A percentile compares a stretch with the other conserved stretches of the same genome.
These are phyloP conservation scores for Uncinocarpus reesii DNA, from an alignment of 2,329 filamentous ascomycete species.

Conservation along the genomic window DNA sequence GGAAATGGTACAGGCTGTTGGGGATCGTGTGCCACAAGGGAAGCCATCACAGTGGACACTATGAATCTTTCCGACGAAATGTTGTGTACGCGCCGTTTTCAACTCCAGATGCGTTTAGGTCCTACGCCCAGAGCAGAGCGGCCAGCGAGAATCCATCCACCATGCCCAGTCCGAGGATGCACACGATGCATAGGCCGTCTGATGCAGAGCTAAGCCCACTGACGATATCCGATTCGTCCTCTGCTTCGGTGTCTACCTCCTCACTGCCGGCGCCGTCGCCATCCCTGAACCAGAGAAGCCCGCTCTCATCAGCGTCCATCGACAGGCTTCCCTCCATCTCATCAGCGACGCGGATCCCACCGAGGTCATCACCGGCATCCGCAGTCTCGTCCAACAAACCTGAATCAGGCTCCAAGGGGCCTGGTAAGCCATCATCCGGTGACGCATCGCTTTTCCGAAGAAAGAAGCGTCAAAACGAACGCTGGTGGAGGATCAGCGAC, in stretches of 20 bases:
- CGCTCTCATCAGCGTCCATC: conserved; percentile 14
- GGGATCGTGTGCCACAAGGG: conserved; percentile 90
- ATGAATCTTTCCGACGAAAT: conserved; percentile 89
- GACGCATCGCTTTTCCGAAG: conserved; percentile 25
- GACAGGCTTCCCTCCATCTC: conserved; percentile 14
- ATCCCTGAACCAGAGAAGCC: conserved; percentile 3
- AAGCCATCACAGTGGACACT: conserved; percentile 91
- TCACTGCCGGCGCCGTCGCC: conserved; percentile 20
- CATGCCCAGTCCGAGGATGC: conserved; percentile 40
- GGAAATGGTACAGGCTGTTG: conserved; percentile 71
- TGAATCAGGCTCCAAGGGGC: conserved; percentile 6
- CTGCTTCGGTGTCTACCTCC: conserved; percentile 26
- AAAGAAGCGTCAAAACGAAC: conserved; percentile 54
- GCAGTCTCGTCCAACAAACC: neutral
- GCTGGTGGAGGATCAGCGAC: conserved; percentile 97
- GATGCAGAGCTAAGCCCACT: conserved; percentile 25
- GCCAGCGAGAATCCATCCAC: conserved; percentile 45
- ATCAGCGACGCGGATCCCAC: neutral
- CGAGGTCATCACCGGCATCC: conserved; percentile 3
- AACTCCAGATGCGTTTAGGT: conserved; percentile 68
- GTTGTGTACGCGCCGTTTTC: conserved; percentile 68
- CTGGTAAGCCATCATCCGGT: conserved; percentile 8
- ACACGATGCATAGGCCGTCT: conserved; percentile 26
- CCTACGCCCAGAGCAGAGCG: conserved; percentile 55
- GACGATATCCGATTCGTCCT: conserved; percentile 25